A percentile compares a stretch with the other conserved stretches of the same genome.
phyloP scores from a whole-genome alignment of 1,284 basidiomycete species.

The Ustilago esculenta region DNA sequence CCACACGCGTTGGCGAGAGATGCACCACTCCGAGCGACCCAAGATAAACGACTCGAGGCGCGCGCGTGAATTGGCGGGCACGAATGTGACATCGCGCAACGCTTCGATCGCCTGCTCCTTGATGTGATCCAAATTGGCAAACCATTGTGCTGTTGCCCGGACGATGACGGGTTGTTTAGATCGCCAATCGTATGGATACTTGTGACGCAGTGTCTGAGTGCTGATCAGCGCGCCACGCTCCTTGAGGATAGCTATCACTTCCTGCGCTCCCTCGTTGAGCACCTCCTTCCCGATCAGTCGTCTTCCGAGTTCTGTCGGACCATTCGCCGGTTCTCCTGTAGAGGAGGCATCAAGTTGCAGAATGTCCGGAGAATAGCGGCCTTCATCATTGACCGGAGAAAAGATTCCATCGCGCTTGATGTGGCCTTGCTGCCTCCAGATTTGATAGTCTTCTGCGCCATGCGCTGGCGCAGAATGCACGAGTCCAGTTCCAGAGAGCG shows the following conservation, averaged over 20 bases:
- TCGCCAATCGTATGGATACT: slow-evolving; percentile 97
- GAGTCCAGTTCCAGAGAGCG: slow-evolving; percentile 90
- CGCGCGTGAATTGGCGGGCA: slow-evolving; percentile 70
- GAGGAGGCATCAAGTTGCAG: slow-evolving; percentile 13
- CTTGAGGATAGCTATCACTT: slow-evolving; percentile 72
- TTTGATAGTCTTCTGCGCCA: slow-evolving; percentile 86
- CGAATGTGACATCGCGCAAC: slow-evolving; percentile 79
- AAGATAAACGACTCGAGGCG: slow-evolving; percentile 85
- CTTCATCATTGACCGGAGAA: slow-evolving; percentile 78
- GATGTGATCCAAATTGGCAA: slow-evolving; percentile 86
- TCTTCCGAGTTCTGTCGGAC: slow-evolving; percentile 69
- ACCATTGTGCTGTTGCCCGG: slow-evolving; percentile 98
- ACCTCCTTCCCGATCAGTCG: slow-evolving; percentile 78
- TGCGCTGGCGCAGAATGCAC: slow-evolving; percentile 97
- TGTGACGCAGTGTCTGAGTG: slow-evolving; percentile 79
- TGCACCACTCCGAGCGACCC: slow-evolving; percentile 97
- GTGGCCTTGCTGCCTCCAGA: slow-evolving; percentile 52
- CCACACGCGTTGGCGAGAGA: slow-evolving; percentile 97
- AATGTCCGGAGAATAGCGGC: slow-evolving; percentile 73
- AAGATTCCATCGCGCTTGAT: slow-evolving; percentile 43
- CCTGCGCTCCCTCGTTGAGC: slow-evolving; percentile 77
- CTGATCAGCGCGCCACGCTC: slow-evolving; percentile 73
- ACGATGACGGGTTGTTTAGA: slow-evolving; percentile 91
- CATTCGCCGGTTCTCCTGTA: slow-evolving; percentile 68
- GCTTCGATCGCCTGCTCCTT: slow-evolving; percentile 80